phyloP scores from a whole-genome alignment of 495 filamentous ascomycete genomes.

The Parachaetomium inaequale region DNA sequence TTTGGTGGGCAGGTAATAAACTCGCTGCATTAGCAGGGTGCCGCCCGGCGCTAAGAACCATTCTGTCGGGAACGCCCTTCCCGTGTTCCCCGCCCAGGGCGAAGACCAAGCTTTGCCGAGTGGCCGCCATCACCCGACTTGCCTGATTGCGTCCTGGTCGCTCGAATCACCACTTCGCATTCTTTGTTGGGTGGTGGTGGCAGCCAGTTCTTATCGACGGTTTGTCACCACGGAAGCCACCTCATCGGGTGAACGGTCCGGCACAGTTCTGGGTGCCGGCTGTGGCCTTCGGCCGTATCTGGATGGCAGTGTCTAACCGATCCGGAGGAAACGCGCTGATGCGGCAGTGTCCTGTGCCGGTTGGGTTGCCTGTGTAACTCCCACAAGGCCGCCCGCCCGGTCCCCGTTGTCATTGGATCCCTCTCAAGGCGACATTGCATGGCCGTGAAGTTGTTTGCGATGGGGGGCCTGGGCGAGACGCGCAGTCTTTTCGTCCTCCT shows the following conservation, averaged over 20 bases:
- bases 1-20: background rate
- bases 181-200: background rate
- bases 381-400: background rate
- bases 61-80: slow-evolving; percentile 18
- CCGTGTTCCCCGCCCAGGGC: slow-evolving; percentile 1
- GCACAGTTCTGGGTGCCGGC: background rate
- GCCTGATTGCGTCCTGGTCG: background rate
- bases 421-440: slow-evolving; percentile 28
- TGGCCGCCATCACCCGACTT: background rate
- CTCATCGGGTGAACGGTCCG: background rate
- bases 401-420: background rate
- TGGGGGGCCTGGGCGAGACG: background rate
- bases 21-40: background rate
- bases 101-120: slow-evolving; percentile 14
- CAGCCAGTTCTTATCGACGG: background rate
- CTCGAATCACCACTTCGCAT: background rate
- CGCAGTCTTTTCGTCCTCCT: background rate
- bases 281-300: background rate
- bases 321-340: background rate
- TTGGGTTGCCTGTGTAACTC: background rate
- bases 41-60: slow-evolving; percentile 22
- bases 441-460: too few species aligned
- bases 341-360: background rate
- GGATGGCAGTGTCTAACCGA: background rate
- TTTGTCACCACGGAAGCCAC: background rate